These are phyloP conservation scores for Pugionium cornutum DNA, from an alignment of 345 rosid genomes.

Conservation along the genomic window DNA sequence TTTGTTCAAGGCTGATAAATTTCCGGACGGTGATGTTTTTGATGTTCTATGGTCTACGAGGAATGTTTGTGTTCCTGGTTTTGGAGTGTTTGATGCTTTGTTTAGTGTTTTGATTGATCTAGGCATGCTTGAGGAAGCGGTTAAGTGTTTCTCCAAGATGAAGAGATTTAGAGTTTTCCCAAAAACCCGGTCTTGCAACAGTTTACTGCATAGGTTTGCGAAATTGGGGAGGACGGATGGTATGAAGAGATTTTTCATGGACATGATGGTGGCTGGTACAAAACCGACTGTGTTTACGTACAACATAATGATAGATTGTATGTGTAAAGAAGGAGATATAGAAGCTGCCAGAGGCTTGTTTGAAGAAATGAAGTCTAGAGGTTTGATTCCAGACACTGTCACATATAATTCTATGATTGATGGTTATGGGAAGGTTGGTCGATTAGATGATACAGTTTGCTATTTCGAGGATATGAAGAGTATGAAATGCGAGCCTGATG, in stretches of 20 bases:
- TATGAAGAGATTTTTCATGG: slow-evolving; percentile 48
- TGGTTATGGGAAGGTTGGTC: slow-evolving; percentile 65
- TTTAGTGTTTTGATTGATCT: slow-evolving; percentile 65
- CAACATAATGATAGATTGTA: slow-evolving; percentile 65
- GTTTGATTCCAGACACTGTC: slow-evolving; percentile 61
- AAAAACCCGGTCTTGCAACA: slow-evolving; percentile 65
- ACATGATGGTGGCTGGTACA: slow-evolving; percentile 56
- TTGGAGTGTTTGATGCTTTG: slow-evolving; percentile 76
- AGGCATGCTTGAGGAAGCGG: slow-evolving; percentile 65
- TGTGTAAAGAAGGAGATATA: slow-evolving; percentile 68
- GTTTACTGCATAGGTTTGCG: slow-evolving; percentile 52
- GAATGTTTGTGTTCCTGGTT: slow-evolving; percentile 55
- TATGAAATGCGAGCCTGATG: slow-evolving; percentile 54
- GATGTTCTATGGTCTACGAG: slow-evolving; percentile 68
- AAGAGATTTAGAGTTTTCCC: slow-evolving; percentile 59
- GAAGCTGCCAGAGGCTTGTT: slow-evolving; percentile 51
- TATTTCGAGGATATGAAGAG: slow-evolving; percentile 62
- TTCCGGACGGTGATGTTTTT: slow-evolving; percentile 50
- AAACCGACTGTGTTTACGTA: slow-evolving; percentile 57
- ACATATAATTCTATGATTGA: slow-evolving; percentile 72
- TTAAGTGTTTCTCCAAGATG: slow-evolving; percentile 55
- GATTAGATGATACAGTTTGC: slow-evolving; percentile 48
- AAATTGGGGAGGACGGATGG: slow-evolving; percentile 43
- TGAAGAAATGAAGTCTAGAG: slow-evolving; percentile 57
- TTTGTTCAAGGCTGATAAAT: slow-evolving; percentile 23